Base-by-base conservation (phyloP, 2,329 filamentous ascomycete genomes). In the Botryotinia convoluta region DNA sequence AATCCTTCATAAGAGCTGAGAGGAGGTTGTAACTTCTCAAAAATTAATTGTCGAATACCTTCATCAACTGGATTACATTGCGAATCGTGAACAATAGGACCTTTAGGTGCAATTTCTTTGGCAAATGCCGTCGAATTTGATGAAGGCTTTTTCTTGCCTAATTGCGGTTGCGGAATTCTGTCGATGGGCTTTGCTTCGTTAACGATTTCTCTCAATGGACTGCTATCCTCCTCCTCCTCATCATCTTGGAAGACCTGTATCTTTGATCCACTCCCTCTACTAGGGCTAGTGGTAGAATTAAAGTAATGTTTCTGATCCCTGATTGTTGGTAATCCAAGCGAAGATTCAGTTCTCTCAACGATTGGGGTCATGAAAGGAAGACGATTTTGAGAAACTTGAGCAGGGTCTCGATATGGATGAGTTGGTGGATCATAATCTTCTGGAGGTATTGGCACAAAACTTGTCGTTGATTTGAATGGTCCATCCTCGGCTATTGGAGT, bases 311-410 rank as follows among this genome's bases (percentile, higher is more conserved):
- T 87, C 77, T 85, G 85, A 72, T 85, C 80, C 76, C 86, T 83
- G 70, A 89, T 86, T 42, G 88, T 90, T 7, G 88, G 87, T 60
- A 91, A 83, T 51, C 91, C 91, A 8, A 98, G 84, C 0, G 95
- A 98, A 18, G 91, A 92, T 82, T 99, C 96, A 0, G 96, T 99
- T 78, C 94, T 91, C 82, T 99, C 96, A 1, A 96, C 95, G 77
- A 99, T 99, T 1, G 96, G 96, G 0, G 96, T 99, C 96, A 99
- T 98, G 82, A 98, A 99, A 4, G 95, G 96, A 16, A 98, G 86
- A 72, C 95, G 91, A 82, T 95, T 97, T 79, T 98, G 97, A 74
- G 94, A 94, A 82, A 91, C 87, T 81, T 94, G 88, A 51, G 85
- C 88, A 80, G 93, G 89, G 82, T 97, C 93, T 80, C 94, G 91